Evolutionary conservation across 495 filamentous ascomycete species (phyloP).

Genomic region (Xylaria cubensis): DNA sequence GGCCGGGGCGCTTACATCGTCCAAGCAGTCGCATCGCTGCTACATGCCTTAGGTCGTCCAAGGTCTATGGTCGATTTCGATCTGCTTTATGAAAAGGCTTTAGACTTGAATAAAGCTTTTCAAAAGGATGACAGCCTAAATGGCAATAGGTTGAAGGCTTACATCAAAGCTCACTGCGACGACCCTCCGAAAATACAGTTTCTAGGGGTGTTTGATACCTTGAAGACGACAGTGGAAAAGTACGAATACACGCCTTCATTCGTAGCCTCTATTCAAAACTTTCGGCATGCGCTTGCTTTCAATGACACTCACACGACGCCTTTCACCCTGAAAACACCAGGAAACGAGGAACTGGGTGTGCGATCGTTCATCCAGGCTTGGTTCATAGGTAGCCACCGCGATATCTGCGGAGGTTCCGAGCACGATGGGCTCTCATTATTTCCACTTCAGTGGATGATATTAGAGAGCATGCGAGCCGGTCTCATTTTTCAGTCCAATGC

Average conservation of each 20-base stretch:
- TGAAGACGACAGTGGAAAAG: neutral
- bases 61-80: slow-evolving; percentile 10
- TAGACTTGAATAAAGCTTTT: no score
- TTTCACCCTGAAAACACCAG: neutral
- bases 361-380: slow-evolving; percentile 1
- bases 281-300: slow-evolving; percentile 7
- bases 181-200: neutral
- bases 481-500: slow-evolving; percentile 10
- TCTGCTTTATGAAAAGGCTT: no score
- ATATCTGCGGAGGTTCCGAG: slow-evolving; percentile 23
- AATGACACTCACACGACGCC: neutral
- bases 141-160: neutral
- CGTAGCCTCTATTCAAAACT: neutral
- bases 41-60: neutral
- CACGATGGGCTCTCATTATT: slow-evolving; percentile 42
- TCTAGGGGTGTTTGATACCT: neutral
- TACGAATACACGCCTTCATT: slow-evolving; percentile 7
- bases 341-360: neutral
- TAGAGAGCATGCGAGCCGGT: slow-evolving; percentile 36
- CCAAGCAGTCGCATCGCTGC: slow-evolving; percentile 12
- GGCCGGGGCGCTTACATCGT: slow-evolving; percentile 6
- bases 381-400: neutral
- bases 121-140: slow-evolving; percentile 4
- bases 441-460: slow-evolving; percentile 44
- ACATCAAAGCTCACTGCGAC: neutral